Conservation (phyloP, 2,329 filamentous ascomycete genomes). For the Pseudocercospora crystallina region DNA sequence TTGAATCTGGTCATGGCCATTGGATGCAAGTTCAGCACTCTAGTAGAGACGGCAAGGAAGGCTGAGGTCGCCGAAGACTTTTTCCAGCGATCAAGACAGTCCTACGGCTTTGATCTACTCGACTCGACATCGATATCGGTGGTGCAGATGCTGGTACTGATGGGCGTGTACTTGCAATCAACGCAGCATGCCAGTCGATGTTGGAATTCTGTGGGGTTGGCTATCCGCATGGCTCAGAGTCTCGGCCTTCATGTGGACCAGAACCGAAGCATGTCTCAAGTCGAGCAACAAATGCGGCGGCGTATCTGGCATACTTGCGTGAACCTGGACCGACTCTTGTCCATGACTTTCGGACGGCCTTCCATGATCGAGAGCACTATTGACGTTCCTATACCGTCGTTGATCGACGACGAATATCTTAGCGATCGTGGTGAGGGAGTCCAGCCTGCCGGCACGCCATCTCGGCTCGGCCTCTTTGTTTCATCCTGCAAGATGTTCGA, state of each 20-base stretch:
- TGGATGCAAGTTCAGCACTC: slow-evolving; percentile 27
- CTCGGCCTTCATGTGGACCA: slow-evolving; percentile 67
- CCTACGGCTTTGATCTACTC: slow-evolving; percentile 28
- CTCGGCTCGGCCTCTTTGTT: slow-evolving; percentile 32
- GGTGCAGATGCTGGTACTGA: slow-evolving; percentile 29
- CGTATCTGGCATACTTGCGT: slow-evolving; percentile 55
- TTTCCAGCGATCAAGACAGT: slow-evolving; percentile 27
- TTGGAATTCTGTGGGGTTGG: slow-evolving; percentile 32
- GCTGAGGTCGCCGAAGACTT: slow-evolving; percentile 27
- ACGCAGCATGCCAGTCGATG: slow-evolving; percentile 29
- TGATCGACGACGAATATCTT: slow-evolving; percentile 55
- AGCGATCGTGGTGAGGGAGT: slow-evolving; percentile 47
- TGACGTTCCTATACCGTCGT: slow-evolving; percentile 26
- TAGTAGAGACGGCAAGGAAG: slow-evolving; percentile 25
- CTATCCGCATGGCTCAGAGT: slow-evolving; percentile 65
- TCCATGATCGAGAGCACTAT: slow-evolving; percentile 29
- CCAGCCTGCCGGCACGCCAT: slow-evolving; percentile 27
- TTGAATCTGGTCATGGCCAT: slow-evolving; percentile 29
- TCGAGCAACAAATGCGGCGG: slow-evolving; percentile 67
- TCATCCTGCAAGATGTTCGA: slow-evolving; percentile 29
- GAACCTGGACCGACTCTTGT: slow-evolving; percentile 49
- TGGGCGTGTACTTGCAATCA: slow-evolving; percentile 27
- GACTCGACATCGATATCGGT: slow-evolving; percentile 27
- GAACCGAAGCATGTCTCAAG: slow-evolving; percentile 54
- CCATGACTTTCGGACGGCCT: slow-evolving; percentile 37